Conservation (phyloP, 495 filamentous ascomycete genomes). For the Neohortaea acidophila region DNA sequence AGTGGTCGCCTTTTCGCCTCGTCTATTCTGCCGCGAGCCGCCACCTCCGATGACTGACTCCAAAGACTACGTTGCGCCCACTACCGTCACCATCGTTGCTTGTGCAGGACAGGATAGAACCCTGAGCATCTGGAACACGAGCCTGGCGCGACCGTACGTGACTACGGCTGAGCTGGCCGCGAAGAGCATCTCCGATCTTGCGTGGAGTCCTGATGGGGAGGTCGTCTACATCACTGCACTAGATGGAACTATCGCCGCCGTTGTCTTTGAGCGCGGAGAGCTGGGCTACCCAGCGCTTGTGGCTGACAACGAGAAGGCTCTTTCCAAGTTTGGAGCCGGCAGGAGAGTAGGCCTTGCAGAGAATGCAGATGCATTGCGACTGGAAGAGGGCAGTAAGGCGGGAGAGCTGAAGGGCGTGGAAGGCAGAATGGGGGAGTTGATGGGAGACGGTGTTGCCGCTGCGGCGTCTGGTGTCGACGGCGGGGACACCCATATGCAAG, state of each 20-base stretch:
- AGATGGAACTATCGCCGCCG: constrained; percentile 70
- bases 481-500: constrained; percentile 22
- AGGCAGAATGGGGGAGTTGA: constrained; percentile 90
- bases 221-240: constrained; percentile 72
- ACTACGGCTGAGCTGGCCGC: constrained; percentile 73
- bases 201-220: constrained; percentile 86
- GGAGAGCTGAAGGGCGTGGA: constrained; percentile 78
- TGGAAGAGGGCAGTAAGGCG: constrained; percentile 85
- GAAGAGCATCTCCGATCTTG: constrained; percentile 85
- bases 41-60: neutral
- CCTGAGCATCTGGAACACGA: constrained; percentile 92
- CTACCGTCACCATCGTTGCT: constrained; percentile 82
- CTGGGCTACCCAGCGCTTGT: constrained; percentile 55
- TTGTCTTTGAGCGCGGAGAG: constrained; percentile 57
- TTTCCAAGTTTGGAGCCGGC: constrained; percentile 83
- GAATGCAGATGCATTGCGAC: constrained; percentile 65
- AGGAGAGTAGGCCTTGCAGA: constrained; percentile 79
- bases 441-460: constrained; percentile 52
- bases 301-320: constrained; percentile 78
- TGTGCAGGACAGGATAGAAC: constrained; percentile 95
- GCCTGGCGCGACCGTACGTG: constrained; percentile 73
- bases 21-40: constrained; percentile 68
- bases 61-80: constrained; percentile 16
- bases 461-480: constrained; percentile 17
- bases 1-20: constrained; percentile 90